These are phyloP conservation scores for Solanum virginianum DNA, from an alignment of 257 asterid species.

Conservation along the genomic window DNA sequence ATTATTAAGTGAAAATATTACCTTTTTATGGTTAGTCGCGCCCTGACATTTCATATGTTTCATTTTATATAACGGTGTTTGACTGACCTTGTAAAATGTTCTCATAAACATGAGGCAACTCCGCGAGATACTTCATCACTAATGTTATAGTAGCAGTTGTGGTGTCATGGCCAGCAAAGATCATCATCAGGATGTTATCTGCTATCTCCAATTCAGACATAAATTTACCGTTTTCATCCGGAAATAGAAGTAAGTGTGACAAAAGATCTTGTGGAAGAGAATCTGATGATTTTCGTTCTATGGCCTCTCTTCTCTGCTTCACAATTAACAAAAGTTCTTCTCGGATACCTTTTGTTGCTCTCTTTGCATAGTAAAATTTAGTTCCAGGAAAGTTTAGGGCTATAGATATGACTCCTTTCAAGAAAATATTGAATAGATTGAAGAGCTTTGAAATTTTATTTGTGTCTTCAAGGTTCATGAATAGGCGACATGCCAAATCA, in stretches of 20 bases:
- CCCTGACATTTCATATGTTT: not conserved
- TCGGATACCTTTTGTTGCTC: conserved; percentile 39
- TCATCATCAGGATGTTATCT: conserved; percentile 51
- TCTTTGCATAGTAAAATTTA: conserved; percentile 37
- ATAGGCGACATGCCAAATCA: conserved; percentile 58
- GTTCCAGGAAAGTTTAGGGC: conserved; percentile 64
- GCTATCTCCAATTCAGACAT: conserved; percentile 51
- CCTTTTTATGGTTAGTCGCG: not conserved
- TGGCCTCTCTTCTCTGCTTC: conserved; percentile 32
- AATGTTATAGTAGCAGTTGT: conserved; percentile 46
- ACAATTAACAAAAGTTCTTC: conserved; percentile 28
- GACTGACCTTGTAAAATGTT: conserved; percentile 43
- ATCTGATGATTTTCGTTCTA: conserved; percentile 24
- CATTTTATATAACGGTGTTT: not conserved
- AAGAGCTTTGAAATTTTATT: conserved; percentile 36
- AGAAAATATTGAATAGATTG: conserved; percentile 36
- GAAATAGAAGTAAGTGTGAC: conserved; percentile 46
- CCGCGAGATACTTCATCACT: conserved; percentile 47
- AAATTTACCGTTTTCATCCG: conserved; percentile 47
- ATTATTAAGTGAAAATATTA: not conserved
- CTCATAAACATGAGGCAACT: conserved; percentile 49
- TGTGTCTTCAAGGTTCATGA: conserved; percentile 62
- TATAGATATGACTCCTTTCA: conserved; percentile 48
- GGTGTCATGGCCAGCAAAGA: conserved; percentile 82
- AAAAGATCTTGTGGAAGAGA: conserved; percentile 51